Base-by-base conservation (phyloP, 78 protist genomes). In the Dictyostelium capitatum region DNA sequence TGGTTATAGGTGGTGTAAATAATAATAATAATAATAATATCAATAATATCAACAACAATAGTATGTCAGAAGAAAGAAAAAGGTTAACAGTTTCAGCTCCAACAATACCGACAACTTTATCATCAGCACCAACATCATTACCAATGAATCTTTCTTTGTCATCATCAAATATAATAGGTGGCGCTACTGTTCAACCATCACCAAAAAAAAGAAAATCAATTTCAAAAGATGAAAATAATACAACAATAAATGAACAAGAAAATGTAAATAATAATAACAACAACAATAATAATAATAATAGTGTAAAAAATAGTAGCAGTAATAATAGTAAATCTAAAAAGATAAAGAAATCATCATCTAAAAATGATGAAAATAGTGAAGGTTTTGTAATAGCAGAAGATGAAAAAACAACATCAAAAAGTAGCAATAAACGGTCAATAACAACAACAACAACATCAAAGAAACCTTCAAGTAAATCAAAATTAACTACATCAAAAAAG, bases 221-320 rank as follows among this genome's bases (percentile, higher is more conserved):
- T 37, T 37, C 43, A 37, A 50, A 43, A 75, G 57, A 75, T 50
- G 41, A 47, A 32, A 67, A 32, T 62, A 62, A 62, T 67, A 67
- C 75, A 67, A 67, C 75, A 67, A 67, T 67, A 4, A 67, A 67
- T 32, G 75, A 67, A 62, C 70, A 62, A 67, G 75, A 67, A 67
- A 67, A 67, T 67, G 75, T 75, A 46, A 47, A 46, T 48, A 41
- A 25, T 25, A 50, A 50, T 4, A 50, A 12, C 15, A 12, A 48
- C 7, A 48, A 7, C 7, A 32, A 14, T 43, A 28, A 9, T 19
- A 6, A 8, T 51, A 51, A 19, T 14, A 53, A 37, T 37, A 37
- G 2, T 37, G 43, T 10, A 19, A 54, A 17, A 7, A 69, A 8
- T 23, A 73, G 57, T 73, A 48, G 51, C 17, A 37, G 28, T 19